Conservation (phyloP, 305 asterid genomes). For the Fraxinus platypoda region DNA sequence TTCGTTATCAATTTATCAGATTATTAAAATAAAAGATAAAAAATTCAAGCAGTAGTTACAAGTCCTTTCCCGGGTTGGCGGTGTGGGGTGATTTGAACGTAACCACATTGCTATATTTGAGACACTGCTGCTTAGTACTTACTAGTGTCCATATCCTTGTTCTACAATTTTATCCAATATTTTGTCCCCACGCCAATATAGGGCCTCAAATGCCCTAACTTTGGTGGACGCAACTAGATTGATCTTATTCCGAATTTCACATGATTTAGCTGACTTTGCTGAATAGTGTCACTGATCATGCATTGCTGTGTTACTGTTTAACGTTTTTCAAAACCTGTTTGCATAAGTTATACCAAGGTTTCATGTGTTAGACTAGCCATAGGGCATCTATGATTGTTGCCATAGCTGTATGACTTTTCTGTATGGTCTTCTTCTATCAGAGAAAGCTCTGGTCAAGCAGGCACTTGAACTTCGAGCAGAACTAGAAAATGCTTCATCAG, state of each 20-base stretch:
- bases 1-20: neutral
- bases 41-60: neutral
- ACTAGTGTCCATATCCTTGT: neutral
- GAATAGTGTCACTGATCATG: neutral
- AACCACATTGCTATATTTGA: neutral
- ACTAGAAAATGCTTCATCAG: slow-evolving; percentile 87
- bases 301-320: slow-evolving; percentile 1
- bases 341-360: neutral
- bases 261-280: neutral
- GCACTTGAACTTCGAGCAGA: slow-evolving; percentile 91
- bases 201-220: slow-evolving; percentile 3
- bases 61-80: neutral
- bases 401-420: slow-evolving; percentile 12
- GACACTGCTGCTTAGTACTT: neutral
- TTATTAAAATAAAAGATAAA: neutral
- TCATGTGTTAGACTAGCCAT: neutral
- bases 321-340: slow-evolving; percentile 1
- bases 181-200: neutral
- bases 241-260: neutral
- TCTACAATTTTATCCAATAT: neutral
- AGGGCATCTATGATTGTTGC: neutral
- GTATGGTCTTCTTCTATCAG: slow-evolving; percentile 45
- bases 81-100: neutral
- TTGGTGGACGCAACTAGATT: neutral
- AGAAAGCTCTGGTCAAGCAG: slow-evolving; percentile 82